phyloP scores from a whole-genome alignment of 371 early-diverging fungal species.

The Mucor irregularis region DNA sequence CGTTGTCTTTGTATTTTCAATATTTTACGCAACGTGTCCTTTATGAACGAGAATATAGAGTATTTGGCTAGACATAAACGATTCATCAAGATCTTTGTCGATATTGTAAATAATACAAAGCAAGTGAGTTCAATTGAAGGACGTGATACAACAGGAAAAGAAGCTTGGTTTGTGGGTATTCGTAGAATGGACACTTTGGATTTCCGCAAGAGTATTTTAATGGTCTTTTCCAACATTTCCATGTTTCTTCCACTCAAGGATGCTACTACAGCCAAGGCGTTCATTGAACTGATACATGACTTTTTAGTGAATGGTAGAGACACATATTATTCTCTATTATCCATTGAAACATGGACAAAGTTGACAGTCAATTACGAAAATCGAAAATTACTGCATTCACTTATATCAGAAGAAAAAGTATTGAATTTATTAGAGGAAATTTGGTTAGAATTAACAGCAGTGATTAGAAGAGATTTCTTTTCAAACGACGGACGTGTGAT shows the following conservation, averaged over 20 bases:
- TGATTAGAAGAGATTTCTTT: constrained; percentile 45
- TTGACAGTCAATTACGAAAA: constrained; percentile 60
- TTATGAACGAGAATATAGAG: constrained; percentile 60
- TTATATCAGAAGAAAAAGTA: constrained; percentile 23
- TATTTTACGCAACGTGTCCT: constrained; percentile 66
- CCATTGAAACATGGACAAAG: constrained; percentile 60
- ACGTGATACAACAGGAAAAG: constrained; percentile 17
- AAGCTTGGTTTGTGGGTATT: constrained; percentile 49
- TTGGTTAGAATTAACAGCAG: constrained; percentile 40
- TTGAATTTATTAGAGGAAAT: constrained; percentile 25
- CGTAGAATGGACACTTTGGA: constrained; percentile 58
- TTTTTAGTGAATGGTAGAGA: constrained; percentile 56
- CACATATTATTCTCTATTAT: constrained; percentile 58
- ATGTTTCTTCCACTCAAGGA: constrained; percentile 40
- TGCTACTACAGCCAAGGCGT: constrained; percentile 36
- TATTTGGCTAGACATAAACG: constrained; percentile 58
- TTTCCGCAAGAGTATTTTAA: constrained; percentile 56
- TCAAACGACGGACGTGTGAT: constrained; percentile 43
- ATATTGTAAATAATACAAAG: constrained; percentile 19
- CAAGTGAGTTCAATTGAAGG: constrained; percentile 13
- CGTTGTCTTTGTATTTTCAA: constrained; percentile 53
- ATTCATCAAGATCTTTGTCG: constrained; percentile 43
- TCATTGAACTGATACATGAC: constrained; percentile 50
- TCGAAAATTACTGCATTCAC: constrained; percentile 42
- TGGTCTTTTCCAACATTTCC: constrained; percentile 54